These are phyloP conservation scores for Solanum sitiens DNA, from an alignment of 257 asterid genomes.

Conservation along the genomic window DNA sequence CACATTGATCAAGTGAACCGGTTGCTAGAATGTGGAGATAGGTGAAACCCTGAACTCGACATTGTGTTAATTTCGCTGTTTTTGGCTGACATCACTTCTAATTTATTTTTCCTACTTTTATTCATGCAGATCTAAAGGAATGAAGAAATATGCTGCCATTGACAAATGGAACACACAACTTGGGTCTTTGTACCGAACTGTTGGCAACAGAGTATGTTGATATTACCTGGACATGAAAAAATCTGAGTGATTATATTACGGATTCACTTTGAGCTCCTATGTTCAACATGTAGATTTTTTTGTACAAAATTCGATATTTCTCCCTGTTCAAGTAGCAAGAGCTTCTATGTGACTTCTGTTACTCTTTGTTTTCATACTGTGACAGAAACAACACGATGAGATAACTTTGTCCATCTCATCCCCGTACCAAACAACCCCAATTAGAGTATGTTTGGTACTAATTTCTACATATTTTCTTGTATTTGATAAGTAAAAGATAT, in stretches of 20 bases:
- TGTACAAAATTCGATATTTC: not conserved
- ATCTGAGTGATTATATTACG: not conserved
- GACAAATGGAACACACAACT: constrained; percentile 98
- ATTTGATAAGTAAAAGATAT: not conserved
- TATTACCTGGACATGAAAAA: not conserved
- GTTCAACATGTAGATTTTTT: not conserved
- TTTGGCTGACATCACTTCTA: not conserved
- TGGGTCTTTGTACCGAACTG: constrained; percentile 63
- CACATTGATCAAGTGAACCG: constrained; percentile 96
- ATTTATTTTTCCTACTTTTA: not conserved
- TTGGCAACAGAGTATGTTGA: constrained; percentile 74
- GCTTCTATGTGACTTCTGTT: not conserved
- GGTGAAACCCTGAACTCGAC: constrained; percentile 23
- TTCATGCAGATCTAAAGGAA: constrained; percentile 70
- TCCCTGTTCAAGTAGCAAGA: not conserved
- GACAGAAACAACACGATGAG: not conserved
- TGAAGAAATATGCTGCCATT: constrained; percentile 81
- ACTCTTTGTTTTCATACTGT: not conserved
- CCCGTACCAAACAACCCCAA: not conserved
- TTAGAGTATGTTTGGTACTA: not conserved
- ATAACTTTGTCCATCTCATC: not conserved
- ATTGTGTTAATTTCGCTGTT: not conserved
- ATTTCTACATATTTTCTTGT: too few species aligned
- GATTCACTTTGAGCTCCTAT: not conserved
- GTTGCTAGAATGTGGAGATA: constrained; percentile 93